Percentiles rank a stretch among this genome's conserved stretches.
These are phyloP conservation scores for Dendryphion nanum DNA, from an alignment of 2,329 filamentous ascomycete species.

Conservation along the genomic window DNA sequence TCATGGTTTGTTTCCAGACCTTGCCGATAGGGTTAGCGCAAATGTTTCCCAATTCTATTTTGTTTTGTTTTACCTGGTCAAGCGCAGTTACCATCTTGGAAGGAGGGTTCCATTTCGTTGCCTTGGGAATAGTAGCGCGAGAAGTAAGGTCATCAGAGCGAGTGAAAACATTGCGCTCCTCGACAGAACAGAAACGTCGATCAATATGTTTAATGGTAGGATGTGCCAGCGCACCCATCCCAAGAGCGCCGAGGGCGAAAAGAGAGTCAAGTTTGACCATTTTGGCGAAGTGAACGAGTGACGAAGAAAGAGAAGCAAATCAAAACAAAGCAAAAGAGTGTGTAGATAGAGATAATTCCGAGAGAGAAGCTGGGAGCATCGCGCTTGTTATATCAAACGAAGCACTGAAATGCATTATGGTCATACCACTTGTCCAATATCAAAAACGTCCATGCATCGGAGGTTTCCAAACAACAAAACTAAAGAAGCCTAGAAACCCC, in stretches of 20 bases:
- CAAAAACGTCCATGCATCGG: background rate
- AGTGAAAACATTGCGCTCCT: slow-evolving; percentile 14
- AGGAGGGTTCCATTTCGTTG: slow-evolving; percentile 22
- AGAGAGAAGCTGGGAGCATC: background rate
- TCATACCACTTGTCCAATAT: background rate
- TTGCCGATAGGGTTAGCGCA: background rate
- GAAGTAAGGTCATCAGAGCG: slow-evolving; percentile 11
- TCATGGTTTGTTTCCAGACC: slow-evolving; percentile 23
- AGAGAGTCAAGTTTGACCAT: background rate
- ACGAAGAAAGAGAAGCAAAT: background rate
- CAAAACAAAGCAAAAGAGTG: background rate
- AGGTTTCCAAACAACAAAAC: background rate
- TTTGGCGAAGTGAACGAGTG: background rate
- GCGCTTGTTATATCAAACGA: background rate
- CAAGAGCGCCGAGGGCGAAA: background rate
- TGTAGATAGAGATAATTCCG: background rate
- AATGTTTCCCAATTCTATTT: background rate
- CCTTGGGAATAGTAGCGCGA: slow-evolving; percentile 15
- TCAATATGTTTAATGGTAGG: slow-evolving; percentile 24
- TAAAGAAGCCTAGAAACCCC: background rate
- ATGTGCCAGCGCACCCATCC: slow-evolving; percentile 4
- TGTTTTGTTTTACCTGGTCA: slow-evolving; percentile 11
- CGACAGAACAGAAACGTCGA: slow-evolving; percentile 17
- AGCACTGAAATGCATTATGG: background rate
- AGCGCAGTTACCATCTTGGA: slow-evolving; percentile 21